Base-by-base conservation (phyloP, 2,329 filamentous ascomycete genomes). In the Cladosporium austrohemisphaericum region DNA sequence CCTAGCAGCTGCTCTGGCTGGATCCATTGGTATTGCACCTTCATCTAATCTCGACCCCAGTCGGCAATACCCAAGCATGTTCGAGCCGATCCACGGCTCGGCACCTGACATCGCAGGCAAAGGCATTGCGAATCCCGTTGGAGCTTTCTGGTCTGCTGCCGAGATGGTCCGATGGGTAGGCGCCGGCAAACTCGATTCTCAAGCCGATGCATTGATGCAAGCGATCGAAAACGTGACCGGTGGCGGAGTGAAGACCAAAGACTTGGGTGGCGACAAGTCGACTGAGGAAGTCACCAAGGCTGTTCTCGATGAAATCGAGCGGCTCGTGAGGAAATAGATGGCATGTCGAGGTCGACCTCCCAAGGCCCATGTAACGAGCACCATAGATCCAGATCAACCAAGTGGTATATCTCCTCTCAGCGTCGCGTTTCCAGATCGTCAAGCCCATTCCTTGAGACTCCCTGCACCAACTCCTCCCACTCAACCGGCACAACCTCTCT, bases 11-110 rank as follows among this genome's bases (percentile, higher is more conserved):
- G 82, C 83, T 0, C 70, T 88, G 3, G 84, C 84, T 2, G 84
- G 84, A 0, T 83, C 78, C 1, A 87, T 88, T 52, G 84, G 85
- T 9, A 86, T 88, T 50, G 84, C 84, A 3, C 83, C 84, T 3
- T 86, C 84, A 0, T 82, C 78, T 29, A 88, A 87, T 57, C 70
- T 87, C 1, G 83, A 87, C 56, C 83, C 84, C 1, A 81, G 76
- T 1, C 70, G 78, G 9, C 60, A 75, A 54, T 77, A 80, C 52
- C 81, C 81, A 0, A 76, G 72, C 41, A 80, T 82, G 76, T 83
- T 83, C 53, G 79, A 83, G 67, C 79, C 79, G 0, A 80, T 82
- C 44, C 81, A 84, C 54, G 81, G 81, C 8, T 80, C 76, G 22
- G 81, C 80, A 0, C 81, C 80, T 3, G 82, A 85, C 54, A 84